Base-by-base conservation (phyloP, 2,329 filamentous ascomycete genomes). In the Cordyceps pruinosa region DNA sequence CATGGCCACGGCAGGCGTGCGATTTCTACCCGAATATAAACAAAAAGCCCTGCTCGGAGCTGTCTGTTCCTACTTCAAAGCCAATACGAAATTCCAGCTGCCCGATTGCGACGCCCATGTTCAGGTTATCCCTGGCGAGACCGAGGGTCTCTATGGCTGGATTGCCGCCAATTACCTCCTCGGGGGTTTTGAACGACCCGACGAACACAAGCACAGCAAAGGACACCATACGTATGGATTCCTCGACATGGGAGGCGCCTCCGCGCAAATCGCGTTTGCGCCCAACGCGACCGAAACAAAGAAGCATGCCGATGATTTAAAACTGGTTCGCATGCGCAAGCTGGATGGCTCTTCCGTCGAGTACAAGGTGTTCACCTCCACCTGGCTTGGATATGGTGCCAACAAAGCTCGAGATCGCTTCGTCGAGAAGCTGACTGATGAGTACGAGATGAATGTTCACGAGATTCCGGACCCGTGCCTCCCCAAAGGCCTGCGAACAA, bases 361-460 rank as follows among this genome's bases (percentile, higher is more conserved):
- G 67, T 89, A 97, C 73, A 86, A 83, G 63, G 89, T 99, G 3
- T 99, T 99, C 69, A 92, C 95, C 0, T 92, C 93, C 1, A 96
- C 94, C 0, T 99, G 94, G 94, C 79, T 99, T 6, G 93, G 93
- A 0, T 99, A 96, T 68, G 94, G 94, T n/a, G 93, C 95, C 30
- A 94, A 97, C 62, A 87, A 97, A 73, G 94, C 95, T 5, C 84
- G 94, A 47, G 80, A 87, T 63, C 82, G 92, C 57, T 99, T 95
- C 66, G 77, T 97, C n/a, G 79, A 91, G 59, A 78, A 82, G 4
- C 73, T 99, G n/a, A 70, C 87, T 57, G 83, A 89, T 34, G 79
- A 84, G 1, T 87, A 85, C 61, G 77, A 79, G 10, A 74, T 77
- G 5, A 77, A 78, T 5, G 75, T 79, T 6, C 73, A 77, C 28